These are phyloP conservation scores for Capronia epimyces DNA, from an alignment of 2,329 filamentous ascomycete genomes.

Conservation along the genomic window DNA sequence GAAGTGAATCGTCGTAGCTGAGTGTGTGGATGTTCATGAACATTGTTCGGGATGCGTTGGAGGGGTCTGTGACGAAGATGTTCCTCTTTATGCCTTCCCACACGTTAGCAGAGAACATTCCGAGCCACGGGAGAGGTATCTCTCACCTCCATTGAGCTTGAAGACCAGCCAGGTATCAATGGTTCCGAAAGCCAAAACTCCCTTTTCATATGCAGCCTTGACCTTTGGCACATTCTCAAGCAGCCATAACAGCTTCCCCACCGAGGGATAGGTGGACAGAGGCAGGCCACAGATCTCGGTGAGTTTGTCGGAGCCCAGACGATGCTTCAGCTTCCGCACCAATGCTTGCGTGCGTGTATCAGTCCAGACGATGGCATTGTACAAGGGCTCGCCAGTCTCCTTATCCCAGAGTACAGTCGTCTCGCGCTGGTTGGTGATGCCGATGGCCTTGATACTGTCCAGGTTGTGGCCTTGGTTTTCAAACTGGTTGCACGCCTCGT, in stretches of 20 bases:
- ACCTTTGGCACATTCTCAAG: conserved; percentile 66
- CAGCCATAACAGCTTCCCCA: conserved; percentile 79
- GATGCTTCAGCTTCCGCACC: conserved; percentile 68
- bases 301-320: conserved; percentile 63
- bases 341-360: conserved; percentile 74
- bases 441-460: conserved; percentile 67
- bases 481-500: conserved; percentile 68
- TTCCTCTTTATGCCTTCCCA: conserved; percentile 47
- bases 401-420: conserved; percentile 82
- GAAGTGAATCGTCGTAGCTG: conserved; percentile 69
- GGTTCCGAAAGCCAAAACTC: conserved; percentile 75
- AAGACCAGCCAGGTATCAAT: conserved; percentile 86
- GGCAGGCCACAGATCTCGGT: conserved; percentile 71
- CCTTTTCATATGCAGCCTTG: conserved; percentile 67
- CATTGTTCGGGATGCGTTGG: conserved; percentile 87
- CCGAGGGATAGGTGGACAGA: conserved; percentile 81
- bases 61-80: conserved; percentile 75
- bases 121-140: neutral
- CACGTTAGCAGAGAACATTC: neutral
- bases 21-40: conserved; percentile 83
- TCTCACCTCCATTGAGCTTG: conserved; percentile 63
- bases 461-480: conserved; percentile 61
- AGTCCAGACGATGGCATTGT: conserved; percentile 85
- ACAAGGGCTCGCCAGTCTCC: conserved; percentile 69
- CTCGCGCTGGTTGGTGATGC: conserved; percentile 87